Evolutionary conservation across 2,329 filamentous ascomycete species (phyloP).

Genomic region (Blastomyces silverae): DNA sequence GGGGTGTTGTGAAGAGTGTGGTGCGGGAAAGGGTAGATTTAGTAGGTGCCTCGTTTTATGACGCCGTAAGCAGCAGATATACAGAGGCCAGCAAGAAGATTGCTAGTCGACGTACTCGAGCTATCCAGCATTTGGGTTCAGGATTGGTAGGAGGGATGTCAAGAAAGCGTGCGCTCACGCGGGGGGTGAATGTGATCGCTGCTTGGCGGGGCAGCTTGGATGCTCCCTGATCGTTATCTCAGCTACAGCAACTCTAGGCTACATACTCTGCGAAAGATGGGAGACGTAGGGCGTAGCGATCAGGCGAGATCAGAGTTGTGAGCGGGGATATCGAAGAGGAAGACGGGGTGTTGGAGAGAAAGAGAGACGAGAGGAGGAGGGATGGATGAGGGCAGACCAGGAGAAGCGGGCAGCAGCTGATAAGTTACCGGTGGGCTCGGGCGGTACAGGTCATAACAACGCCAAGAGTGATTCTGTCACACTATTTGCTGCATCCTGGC

Average conservation of each 20-base stretch:
- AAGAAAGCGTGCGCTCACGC: background rate
- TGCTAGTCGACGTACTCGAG: background rate
- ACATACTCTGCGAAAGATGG: constrained; percentile 8
- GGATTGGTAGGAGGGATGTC: background rate
- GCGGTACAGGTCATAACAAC: background rate
- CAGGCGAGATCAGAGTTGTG: background rate
- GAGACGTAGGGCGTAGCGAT: background rate
- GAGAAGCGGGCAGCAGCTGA: background rate
- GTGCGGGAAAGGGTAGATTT: background rate
- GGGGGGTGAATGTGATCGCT: background rate
- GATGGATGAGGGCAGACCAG: background rate
- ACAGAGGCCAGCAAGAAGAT: background rate
- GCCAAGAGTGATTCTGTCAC: background rate
- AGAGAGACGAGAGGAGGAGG: background rate
- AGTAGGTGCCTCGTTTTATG: background rate
- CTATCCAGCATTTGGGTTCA: constrained; percentile 1
- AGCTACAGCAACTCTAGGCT: constrained; percentile 1
- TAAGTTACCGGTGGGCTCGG: background rate
- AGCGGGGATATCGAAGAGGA: background rate
- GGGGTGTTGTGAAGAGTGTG: background rate
- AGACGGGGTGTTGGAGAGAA: background rate
- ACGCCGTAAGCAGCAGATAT: background rate
- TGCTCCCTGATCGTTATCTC: background rate
- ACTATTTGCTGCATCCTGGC: background rate
- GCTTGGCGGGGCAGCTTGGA: background rate